A percentile compares a stretch with the other conserved stretches of the same genome.
Conservation (phyloP, 73 alveolate genomes). For the Symbiodinium natans region DNA sequence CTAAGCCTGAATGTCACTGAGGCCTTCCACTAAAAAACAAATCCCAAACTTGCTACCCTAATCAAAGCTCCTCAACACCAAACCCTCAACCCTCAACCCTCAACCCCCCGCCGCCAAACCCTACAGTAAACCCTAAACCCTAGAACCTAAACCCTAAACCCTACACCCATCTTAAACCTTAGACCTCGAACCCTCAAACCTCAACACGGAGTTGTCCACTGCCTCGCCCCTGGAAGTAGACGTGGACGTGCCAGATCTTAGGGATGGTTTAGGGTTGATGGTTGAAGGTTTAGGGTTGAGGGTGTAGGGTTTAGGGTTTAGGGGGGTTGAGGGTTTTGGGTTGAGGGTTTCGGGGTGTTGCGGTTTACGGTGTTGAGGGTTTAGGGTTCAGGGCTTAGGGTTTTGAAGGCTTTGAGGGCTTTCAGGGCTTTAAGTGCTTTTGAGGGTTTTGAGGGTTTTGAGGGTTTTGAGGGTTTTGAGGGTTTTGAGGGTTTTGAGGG, state of each 20-base stretch:
- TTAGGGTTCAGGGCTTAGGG: not conserved
- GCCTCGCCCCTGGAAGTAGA: conserved; percentile 90
- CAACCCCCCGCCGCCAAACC: too few species aligned
- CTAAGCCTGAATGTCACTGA: too few species aligned
- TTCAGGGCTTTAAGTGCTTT: not conserved
- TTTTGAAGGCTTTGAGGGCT: not conserved
- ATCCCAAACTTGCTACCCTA: too few species aligned
- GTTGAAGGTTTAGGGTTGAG: not conserved
- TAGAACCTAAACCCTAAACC: not conserved
- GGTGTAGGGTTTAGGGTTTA: not conserved
- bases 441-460: not conserved
- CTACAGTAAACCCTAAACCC: too few species aligned
- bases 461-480: too few species aligned
- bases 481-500: too few species aligned
- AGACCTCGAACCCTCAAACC: not conserved
- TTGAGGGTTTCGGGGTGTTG: not conserved
- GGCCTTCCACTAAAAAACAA: too few species aligned
- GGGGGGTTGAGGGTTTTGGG: not conserved
- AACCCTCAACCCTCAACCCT: too few species aligned
- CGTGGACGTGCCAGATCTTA: conserved; percentile 87
- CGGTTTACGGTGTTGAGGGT: not conserved
- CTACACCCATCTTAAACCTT: not conserved
- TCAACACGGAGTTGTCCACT: not conserved
- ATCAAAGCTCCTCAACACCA: too few species aligned
- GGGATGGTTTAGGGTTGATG: not conserved